phyloP scores from a whole-genome alignment of 768 basidiomycete species.

The Hericium erinaceus region DNA sequence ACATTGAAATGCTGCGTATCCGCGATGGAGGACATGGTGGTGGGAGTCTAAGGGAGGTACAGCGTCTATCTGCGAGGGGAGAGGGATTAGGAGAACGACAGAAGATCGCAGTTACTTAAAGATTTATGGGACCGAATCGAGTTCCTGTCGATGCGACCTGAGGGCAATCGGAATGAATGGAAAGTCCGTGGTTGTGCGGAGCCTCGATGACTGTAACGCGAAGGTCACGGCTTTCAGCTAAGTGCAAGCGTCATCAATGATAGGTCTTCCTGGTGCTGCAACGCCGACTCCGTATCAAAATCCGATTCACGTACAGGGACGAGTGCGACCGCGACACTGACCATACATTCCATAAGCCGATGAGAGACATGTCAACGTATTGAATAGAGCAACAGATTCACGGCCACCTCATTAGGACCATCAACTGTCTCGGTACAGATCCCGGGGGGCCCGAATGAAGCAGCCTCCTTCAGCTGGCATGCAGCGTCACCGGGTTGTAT shows the following conservation, averaged over 20 bases:
- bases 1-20: conserved; percentile 19
- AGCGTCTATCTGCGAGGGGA: too few species aligned
- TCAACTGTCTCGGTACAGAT: too few species aligned
- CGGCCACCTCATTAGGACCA: too few species aligned
- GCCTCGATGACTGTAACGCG: not conserved
- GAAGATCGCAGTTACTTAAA: too few species aligned
- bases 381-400: too few species aligned
- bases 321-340: not conserved
- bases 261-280: not conserved
- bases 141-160: not conserved
- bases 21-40: not conserved
- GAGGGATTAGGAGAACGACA: too few species aligned
- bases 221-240: not conserved
- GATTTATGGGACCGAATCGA: too few species aligned
- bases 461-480: too few species aligned
- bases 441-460: too few species aligned
- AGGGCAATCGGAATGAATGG: not conserved
- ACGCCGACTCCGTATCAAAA: not conserved
- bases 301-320: not conserved
- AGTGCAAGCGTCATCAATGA: not conserved
- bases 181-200: not conserved
- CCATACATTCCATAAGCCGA: not conserved
- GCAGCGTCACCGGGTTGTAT: too few species aligned
- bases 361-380: not conserved
- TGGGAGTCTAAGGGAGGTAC: too few species aligned